Conservation (phyloP, 116 monocot genomes). For the Zostera marina region DNA sequence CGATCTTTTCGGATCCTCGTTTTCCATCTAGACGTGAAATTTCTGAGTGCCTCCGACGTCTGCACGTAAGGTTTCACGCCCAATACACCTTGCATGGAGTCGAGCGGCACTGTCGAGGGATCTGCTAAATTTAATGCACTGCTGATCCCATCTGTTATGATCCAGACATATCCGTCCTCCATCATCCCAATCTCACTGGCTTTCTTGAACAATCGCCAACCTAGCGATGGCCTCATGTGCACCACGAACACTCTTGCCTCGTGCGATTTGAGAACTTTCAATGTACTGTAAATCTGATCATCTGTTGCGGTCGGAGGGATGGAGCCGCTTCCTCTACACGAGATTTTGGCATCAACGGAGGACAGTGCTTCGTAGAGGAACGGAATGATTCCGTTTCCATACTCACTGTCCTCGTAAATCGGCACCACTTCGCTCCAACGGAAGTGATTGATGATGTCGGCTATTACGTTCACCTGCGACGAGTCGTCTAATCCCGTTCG, state of each 20-base stretch:
- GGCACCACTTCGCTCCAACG: constrained; percentile 31
- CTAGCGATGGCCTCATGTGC: constrained; percentile 24
- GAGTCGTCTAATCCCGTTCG: constrained; percentile 25
- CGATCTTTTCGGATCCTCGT: constrained; percentile 23
- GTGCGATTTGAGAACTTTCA: constrained; percentile 24
- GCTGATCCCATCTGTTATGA: constrained; percentile 28
- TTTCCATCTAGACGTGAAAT: constrained; percentile 22
- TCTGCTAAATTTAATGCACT: too few species aligned
- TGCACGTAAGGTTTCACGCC: constrained; percentile 30
- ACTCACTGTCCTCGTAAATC: constrained; percentile 37
- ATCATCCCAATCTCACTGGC: constrained; percentile 38
- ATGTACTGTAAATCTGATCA: constrained; percentile 17
- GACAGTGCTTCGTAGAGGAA: constrained; percentile 31
- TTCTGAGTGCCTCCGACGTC: not conserved
- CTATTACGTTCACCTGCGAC: constrained; percentile 19
- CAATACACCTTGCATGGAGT: constrained; percentile 37
- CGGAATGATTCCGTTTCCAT: constrained; percentile 28
- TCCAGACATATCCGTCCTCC: constrained; percentile 46
- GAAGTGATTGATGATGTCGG: constrained; percentile 22
- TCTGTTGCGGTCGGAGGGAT: constrained; percentile 14
- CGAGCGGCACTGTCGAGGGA: constrained; percentile 8
- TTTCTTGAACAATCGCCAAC: constrained; percentile 20
- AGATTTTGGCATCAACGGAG: constrained; percentile 7
- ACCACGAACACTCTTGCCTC: constrained; percentile 44
- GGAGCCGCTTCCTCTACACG: constrained; percentile 12